Evolutionary conservation across 2,329 filamentous ascomycete genomes (phyloP), one percentile per base, ranked within the genome.

Genomic region (Arthrocladium fulminans): DNA sequence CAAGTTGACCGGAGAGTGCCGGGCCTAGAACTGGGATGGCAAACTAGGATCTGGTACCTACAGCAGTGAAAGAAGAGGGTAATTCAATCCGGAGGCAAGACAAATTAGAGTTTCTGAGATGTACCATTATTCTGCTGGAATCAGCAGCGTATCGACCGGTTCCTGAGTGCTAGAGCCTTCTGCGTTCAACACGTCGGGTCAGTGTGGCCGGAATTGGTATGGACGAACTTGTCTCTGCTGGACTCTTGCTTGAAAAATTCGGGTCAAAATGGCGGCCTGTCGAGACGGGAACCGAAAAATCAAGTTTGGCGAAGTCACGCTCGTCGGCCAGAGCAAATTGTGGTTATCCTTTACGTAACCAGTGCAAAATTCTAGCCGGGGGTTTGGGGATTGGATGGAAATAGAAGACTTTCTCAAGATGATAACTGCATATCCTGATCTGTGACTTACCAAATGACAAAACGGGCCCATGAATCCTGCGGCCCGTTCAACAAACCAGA

Each of bases 271-370:
- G 19, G 24, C 46, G 37, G 24, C 37, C 37, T 25, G 27, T 29
- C 10, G 43, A 32, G 44, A 51, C 29, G 42, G 35, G 30, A 42
- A 49, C 50, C 46, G 44, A 47, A 48, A 42, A 49, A 45, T 51
- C 34, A 45, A 50, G 4, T 35, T 45, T 50, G 48, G 50, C 45
- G 51, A 47, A 51, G 49, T 45, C 51, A 56, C 50, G 50, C 49
- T 48, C 48, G 50, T 52, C 50, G 52, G 47, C 20, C 17, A 6
- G 10, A n/a, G 43, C n/a, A 47, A 38, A 47, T 27, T 39, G 34
- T 50, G 47, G 50, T 54, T 64, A 64, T 65, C 42, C 63, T 66
- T 68, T 68, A 68, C 65, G 65, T 68, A 68, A 68, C 64, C 63
- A 56, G 59, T 52, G 54, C 57, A 32, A 32, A 48, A 47, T 37